Evolutionary conservation across 2,329 filamentous ascomycete genomes (phyloP), one percentile per base, ranked within the genome.

Genomic region (Sclerotinia subarctica): DNA sequence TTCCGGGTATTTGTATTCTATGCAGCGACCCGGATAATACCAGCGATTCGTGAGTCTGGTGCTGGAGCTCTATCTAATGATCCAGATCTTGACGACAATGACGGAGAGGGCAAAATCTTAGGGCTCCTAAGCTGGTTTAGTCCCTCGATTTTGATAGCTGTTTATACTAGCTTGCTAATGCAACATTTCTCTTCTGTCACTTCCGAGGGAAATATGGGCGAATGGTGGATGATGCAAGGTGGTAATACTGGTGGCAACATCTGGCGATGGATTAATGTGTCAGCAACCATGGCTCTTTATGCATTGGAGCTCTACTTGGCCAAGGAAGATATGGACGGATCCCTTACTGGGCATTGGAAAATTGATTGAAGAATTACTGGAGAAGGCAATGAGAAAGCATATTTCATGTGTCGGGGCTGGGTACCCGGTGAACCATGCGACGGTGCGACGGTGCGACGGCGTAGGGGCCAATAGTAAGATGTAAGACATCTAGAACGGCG

Each of bases 1-100:
- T 99, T 97, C 79, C 91, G 95, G 64, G 89, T 97, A 52, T 91
- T 97, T 72, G 95, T 98, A 66, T 93, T 98, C 78, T 98, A 98
- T 80, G 93, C 93, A 69, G 94, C 94, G 29, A 97, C 94, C 6
- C 89, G 94, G 68, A 98, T 99, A 78, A 97, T 99, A 68, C 95
- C 95, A 0, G 94, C 94, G 0, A 90, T 99, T 17, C 89, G 92
- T 56, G 93, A 97, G 77, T 90, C 91, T 32, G 94, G 94, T 21
- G 93, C 92, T 4, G 85, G 89, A 70, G 92, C 91, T 7, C 82
- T 97, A 47, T 91, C 93, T 74, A 88, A 96, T 72, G 93, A 96
- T 76, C 92, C 92, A 2, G 90, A 88, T 49, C 84, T 96, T 52
- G 93, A 97, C 69, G 94, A 98, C 71, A 87, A 88, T 17, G 93